Evolutionary conservation across 75 land plant genomes (phyloP), one percentile per base, ranked within the genome.

Genomic region (Selaginella moellendorffii): DNA sequence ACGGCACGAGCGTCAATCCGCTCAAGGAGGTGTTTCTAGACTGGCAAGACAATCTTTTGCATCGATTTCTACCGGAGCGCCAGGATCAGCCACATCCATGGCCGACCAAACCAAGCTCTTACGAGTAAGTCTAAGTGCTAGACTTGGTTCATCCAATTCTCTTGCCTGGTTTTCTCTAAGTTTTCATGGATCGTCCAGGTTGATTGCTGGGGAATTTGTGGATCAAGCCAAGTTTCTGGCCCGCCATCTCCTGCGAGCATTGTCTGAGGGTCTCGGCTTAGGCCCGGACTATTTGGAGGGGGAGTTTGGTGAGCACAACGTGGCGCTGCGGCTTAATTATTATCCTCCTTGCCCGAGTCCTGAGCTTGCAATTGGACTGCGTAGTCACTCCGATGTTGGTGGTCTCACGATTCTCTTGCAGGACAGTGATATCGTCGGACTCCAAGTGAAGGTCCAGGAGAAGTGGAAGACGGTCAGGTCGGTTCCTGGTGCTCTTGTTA

Each of bases 311-410:
- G 18, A 62, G 2, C 63, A 62, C 18, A 18, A 62, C 14, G 51
- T 21, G 10, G 64, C 20, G 5, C 12, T 65, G 24, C 10, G 56
- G 8, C 51, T 69, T 26, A 74, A 74, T 51, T 56, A 46, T 60
- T 73, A 70, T 36, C 77, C 77, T 0, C 77, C 75, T 2, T 71
- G 77, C 64, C 77, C 75, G 26, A 42, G 54, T 24, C 77, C 77
- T 8, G 58, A 36, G 2, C 63, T 58, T 23, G 51, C 58, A 2
- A 24, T 72, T 12, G 81, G 78, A 10, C 61, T 75, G 8, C n/a
- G 31, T 2, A 46, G 74, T 20, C 81, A 79, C 52, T 72, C 78
- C 0, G 81, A 79, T 29, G 58, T 51, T 54, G 51, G 70, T 1
- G 67, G 42, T 0, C 29, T 74, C 30, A 68, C 81, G 0, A 70